Percentiles rank a stretch among this genome's conserved stretches.
phyloP scores from a whole-genome alignment of 2,329 filamentous ascomycete genomes.

The Cadophora sp. region DNA sequence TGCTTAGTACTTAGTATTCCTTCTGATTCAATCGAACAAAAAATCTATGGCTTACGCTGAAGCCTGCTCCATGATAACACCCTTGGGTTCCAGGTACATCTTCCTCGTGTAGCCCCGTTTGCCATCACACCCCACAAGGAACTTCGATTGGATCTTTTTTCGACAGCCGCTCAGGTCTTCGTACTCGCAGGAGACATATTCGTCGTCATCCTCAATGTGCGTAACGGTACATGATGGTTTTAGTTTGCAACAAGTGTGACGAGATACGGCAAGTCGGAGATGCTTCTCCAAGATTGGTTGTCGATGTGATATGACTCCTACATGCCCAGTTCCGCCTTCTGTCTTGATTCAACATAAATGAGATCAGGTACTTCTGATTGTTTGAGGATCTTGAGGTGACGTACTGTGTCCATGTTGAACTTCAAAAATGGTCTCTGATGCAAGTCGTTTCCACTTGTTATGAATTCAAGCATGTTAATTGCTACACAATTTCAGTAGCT shows the following conservation, averaged over 20 bases:
- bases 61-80: constrained; percentile 11
- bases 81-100: constrained; percentile 38
- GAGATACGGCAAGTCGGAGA: background rate
- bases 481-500: background rate
- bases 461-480: constrained; percentile 1
- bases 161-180: background rate
- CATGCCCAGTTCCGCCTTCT: background rate
- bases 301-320: background rate
- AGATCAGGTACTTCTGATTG: too few species aligned
- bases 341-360: background rate
- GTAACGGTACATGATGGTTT: background rate
- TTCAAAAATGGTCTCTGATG: constrained; percentile 1
- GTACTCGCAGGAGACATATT: background rate
- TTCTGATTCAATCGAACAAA: background rate
- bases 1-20: constrained; percentile 23
- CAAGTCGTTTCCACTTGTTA: constrained; percentile 3
- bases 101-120: constrained; percentile 31
- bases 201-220: background rate
- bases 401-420: background rate
- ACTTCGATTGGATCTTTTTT: constrained; percentile 12
- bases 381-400: background rate
- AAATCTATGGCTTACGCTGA: background rate
- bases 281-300: constrained; percentile 1
- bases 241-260: background rate
- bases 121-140: constrained; percentile 31